These are phyloP conservation scores for Phytophthora chlamydospora DNA, from an alignment of 352 stramenopile genomes.

Conservation along the genomic window DNA sequence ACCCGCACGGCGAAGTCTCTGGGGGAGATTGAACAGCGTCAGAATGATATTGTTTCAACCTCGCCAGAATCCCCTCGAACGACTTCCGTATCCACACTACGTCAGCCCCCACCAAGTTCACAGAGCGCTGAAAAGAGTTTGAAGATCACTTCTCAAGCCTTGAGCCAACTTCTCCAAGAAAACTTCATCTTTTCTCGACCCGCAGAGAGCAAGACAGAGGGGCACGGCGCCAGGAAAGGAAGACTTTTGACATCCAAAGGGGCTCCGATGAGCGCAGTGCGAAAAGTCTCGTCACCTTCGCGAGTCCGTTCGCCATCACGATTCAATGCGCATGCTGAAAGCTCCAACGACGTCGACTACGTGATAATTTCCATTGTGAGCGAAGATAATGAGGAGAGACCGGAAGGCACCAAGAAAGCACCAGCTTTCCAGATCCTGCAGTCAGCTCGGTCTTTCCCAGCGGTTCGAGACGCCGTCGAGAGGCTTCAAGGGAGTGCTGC, in stretches of 20 bases:
- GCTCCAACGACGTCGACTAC: slow-evolving; percentile 35
- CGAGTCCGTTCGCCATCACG: slow-evolving; percentile 15
- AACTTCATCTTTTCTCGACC: slow-evolving; percentile 78
- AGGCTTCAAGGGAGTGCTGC: slow-evolving; percentile 4
- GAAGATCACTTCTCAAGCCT: slow-evolving; percentile 30
- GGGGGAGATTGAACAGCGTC: slow-evolving; percentile 2
- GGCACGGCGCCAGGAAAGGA: slow-evolving; percentile 3
- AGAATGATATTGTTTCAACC: background rate
- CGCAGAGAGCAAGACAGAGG: slow-evolving; percentile 8
- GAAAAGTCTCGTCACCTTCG: slow-evolving; percentile 1
- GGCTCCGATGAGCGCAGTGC: slow-evolving; percentile 1
- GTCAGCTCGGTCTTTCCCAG: slow-evolving; percentile 3
- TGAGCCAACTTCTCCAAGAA: slow-evolving; percentile 64
- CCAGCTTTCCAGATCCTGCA: slow-evolving; percentile 41
- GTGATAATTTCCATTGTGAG: slow-evolving; percentile 37
- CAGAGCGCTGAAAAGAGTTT: slow-evolving; percentile 22
- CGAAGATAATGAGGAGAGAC: slow-evolving; percentile 8
- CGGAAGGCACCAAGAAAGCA: slow-evolving; percentile 17
- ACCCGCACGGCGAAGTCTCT: slow-evolving; percentile 9
- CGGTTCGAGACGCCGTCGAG: slow-evolving; percentile 26
- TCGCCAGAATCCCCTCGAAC: background rate
- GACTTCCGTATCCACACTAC: slow-evolving; percentile 2
- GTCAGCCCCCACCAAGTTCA: slow-evolving; percentile 3
- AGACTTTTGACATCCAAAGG: slow-evolving; percentile 9
- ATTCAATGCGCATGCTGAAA: slow-evolving; percentile 11